A percentile compares a stretch with the other conserved stretches of the same genome.
Conservation (phyloP, 2,329 filamentous ascomycete genomes). For the Thelonectria blattea region DNA sequence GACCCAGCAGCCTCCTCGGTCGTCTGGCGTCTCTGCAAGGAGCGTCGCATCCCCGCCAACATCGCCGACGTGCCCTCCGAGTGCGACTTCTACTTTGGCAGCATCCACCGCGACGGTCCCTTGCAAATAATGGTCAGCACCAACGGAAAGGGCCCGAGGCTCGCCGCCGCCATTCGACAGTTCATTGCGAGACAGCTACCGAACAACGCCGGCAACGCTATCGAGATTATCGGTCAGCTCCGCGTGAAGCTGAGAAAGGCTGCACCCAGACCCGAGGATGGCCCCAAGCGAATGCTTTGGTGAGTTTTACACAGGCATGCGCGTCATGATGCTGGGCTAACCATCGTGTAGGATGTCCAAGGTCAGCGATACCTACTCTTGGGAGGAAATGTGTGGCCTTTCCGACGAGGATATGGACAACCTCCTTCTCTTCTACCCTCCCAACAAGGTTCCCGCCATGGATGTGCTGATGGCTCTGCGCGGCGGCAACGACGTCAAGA, state of each 20-base stretch:
- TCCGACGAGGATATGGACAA: constrained; percentile 83
- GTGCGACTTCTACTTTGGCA: constrained; percentile 99
- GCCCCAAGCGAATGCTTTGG: constrained; percentile 91
- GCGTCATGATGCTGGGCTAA: constrained; percentile 8
- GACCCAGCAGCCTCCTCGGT: constrained; percentile 87
- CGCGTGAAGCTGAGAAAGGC: constrained; percentile 79
- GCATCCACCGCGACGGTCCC: constrained; percentile 91
- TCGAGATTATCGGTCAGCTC: constrained; percentile 81
- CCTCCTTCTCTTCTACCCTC: constrained; percentile 76
- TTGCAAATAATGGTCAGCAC: constrained; percentile 99
- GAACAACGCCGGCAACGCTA: constrained; percentile 80
- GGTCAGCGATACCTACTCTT: constrained; percentile 85
- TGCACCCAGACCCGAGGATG: constrained; percentile 74
- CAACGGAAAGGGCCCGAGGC: constrained; percentile 91
- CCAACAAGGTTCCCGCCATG: constrained; percentile 61
- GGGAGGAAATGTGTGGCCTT: constrained; percentile 85
- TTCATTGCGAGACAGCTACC: constrained; percentile 82
- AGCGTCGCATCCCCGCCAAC: constrained; percentile 83
- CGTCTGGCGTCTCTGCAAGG: constrained; percentile 94
- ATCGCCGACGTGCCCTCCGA: constrained; percentile 96
- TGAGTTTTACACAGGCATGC: constrained; percentile 48
- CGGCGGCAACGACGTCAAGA: constrained; percentile 49
- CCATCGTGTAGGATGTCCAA: constrained; percentile 75
- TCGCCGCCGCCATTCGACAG: constrained; percentile 85
- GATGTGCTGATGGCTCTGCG: constrained; percentile 63